Base-by-base conservation (phyloP, 352 stramenopile species). In the Phytophthora chlamydospora region DNA sequence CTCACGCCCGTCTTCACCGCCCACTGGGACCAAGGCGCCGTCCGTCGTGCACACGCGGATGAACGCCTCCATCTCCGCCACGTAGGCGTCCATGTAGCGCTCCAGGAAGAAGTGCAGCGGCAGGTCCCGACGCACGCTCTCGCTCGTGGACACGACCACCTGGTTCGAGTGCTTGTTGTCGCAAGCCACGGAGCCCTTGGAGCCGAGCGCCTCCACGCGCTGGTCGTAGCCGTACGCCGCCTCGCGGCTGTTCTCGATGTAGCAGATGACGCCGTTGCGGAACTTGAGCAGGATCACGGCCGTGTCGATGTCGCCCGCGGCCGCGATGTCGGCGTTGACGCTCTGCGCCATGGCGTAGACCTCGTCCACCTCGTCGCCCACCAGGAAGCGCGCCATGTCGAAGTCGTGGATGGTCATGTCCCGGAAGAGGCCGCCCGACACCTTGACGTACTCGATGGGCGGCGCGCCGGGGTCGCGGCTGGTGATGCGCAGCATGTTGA, bases 361-460 rank as follows among this genome's bases (percentile, higher is more conserved):
- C 57, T 93, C 79, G 41, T 68, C 65, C 52, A 89, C 69, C 47
- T 79, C 90, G 17, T 73, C 76, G 48, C 88, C 90, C 42, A 97
- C 90, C 31, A 98, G 77, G 74, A 97, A 98, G 39, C 94, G 86
- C 43, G 86, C 85, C 85, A 98, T 98, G 64, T 98, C 94, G 42
- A 98, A 86, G 83, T 98, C 95, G 78, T 98, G 95, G 70, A 98
- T 95, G 32, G 95, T 96, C 95, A 98, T 98, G 63, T 98, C 94
- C 52, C 89, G 85, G 68, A 98, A 98, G 34, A 98, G 88, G 17
- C 94, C 95, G 45, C 95, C 95, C 0, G 91, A 95, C 21, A 31
- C 50, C 24, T 80, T 76, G 56, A 89, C 52, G 75, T 89, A 89
- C 16, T 51, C 57, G 11, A 77, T 27, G 16, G 77, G 73, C n/a